Conservation (phyloP, 768 basidiomycete species). For the Hemileccinum rubropunctum region DNA sequence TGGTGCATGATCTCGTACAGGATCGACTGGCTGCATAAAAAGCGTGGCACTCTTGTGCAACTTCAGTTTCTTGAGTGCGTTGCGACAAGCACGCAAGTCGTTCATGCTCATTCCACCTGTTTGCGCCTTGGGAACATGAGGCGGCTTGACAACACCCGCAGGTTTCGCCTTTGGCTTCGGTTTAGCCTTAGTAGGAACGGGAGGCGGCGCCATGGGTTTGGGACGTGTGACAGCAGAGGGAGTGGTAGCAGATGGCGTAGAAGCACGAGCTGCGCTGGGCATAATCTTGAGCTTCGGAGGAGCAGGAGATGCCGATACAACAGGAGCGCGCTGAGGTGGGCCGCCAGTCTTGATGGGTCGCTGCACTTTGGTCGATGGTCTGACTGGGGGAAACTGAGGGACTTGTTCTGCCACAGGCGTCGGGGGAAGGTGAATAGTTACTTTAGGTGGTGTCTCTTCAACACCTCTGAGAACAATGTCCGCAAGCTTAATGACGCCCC, state of each 20-base stretch:
- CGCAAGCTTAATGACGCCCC: conserved; percentile 88
- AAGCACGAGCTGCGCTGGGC: conserved; percentile 16
- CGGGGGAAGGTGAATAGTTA: conserved; percentile 75
- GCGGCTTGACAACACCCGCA: conserved; percentile 35
- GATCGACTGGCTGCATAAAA: conserved; percentile 93
- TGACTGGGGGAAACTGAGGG: conserved; percentile 55
- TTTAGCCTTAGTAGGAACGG: conserved; percentile 27
- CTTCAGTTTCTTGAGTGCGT: conserved; percentile 76
- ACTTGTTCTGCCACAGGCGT: conserved; percentile 67
- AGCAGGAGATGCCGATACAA: conserved; percentile 26
- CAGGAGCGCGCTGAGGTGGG: conserved; percentile 30
- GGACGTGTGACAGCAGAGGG: conserved; percentile 8
- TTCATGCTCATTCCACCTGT: conserved; percentile 71
- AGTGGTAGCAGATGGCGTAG: conserved; percentile 18
- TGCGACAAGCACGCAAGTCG: conserved; percentile 74
- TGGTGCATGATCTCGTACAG: conserved; percentile 86
- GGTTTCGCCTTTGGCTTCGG: conserved; percentile 24
- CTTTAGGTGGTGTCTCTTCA: conserved; percentile 82
- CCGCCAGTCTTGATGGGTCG: conserved; percentile 36
- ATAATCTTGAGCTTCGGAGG: conserved; percentile 57
- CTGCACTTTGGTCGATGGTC: conserved; percentile 42
- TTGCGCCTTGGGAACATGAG: conserved; percentile 66
- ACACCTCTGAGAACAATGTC: conserved; percentile 83
- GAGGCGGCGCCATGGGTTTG: conserved; percentile 29
- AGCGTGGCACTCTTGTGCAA: conserved; percentile 67